Base-by-base conservation (phyloP, 1,284 basidiomycete species). In the Coniferiporia sulphurascens region DNA sequence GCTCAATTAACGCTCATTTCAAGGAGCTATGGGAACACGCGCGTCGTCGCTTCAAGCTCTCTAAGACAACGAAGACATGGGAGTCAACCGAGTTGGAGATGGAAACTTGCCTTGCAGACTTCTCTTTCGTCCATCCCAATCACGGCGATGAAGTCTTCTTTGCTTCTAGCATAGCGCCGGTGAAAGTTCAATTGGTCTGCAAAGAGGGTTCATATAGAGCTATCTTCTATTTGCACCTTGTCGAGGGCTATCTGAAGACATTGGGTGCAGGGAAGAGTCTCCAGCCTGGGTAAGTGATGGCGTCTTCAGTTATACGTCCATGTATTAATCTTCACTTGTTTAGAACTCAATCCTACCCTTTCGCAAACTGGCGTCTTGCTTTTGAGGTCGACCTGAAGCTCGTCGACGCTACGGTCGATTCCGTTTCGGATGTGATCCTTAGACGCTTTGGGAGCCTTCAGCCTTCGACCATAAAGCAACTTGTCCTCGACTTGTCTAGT, bases 341-440 rank as follows among this genome's bases (percentile, higher is more conserved):
- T 71, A 54, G 62, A 61, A 9, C 44, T 51, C 12, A 52, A 55
- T 7, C 7, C 12, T 15, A 59, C 50, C 34, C 57, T 5, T 69
- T 72, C 62, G 61, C 64, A 12, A 60, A 66, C 10, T 71, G 70
- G 69, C 64, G 65, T 32, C 61, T 72, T 19, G 71, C 72, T 5
- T 73, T 71, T 59, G 71, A 72, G 52, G 69, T 73, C 15, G 65
- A 69, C 10, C 32, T 73, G 36, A 68, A 69, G 61, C 64, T 69
- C 61, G 64, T 65, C 38, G 56, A 65, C 6, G 65, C 69, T 35
- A 52, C 52, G 0, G 60, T 67, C 12, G 51, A 53, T 21, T 32
- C 44, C 13, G 46, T 61, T 22, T 17, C 48, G 15, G 45, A 49
- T 4, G 27, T 38, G 15, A 53, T 62, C 10, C 68, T 62, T 52